These are phyloP conservation scores for Ophiosphaerella narmari DNA, from an alignment of 2,329 filamentous ascomycete species.

Conservation along the genomic window DNA sequence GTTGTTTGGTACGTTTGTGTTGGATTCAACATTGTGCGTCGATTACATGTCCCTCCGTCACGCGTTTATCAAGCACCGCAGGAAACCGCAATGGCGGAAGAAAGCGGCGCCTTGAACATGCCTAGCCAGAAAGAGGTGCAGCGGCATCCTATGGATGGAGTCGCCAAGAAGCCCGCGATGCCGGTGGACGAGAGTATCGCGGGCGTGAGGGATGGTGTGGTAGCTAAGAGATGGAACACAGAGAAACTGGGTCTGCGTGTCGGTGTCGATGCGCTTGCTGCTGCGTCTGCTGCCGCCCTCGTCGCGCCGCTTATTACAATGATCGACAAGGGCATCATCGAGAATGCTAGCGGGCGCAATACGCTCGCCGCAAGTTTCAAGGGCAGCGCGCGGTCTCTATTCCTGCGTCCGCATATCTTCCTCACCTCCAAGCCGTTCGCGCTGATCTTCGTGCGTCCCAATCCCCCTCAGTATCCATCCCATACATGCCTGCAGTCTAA, in stretches of 20 bases:
- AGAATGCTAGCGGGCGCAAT: constrained; percentile 74
- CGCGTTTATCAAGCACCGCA: constrained; percentile 31
- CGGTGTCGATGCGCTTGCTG: constrained; percentile 70
- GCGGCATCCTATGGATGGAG: neutral
- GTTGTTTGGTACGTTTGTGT: too few species aligned
- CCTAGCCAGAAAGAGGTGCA: neutral
- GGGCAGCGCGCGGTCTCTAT: constrained; percentile 60
- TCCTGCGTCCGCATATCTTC: constrained; percentile 64
- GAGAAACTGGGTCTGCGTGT: constrained; percentile 70
- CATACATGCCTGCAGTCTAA: neutral
- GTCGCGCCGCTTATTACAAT: constrained; percentile 85
- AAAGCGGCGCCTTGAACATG: constrained; percentile 10
- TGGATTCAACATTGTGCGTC: neutral
- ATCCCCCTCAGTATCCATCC: neutral
- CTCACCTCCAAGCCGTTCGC: constrained; percentile 69
- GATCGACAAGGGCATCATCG: constrained; percentile 81
- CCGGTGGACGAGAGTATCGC: neutral
- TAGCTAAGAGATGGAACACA: constrained; percentile 68
- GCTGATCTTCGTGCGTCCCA: constrained; percentile 59
- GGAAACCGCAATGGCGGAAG: constrained; percentile 41
- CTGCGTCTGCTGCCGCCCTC: constrained; percentile 71
- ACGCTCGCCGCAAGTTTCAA: constrained; percentile 64
- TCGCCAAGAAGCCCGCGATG: constrained; percentile 5
- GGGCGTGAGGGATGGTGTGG: neutral
- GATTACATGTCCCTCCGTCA: constrained; percentile 37